Evolutionary conservation across 164 flowering plant genomes (phyloP).

Genomic region (Euptelea pleiosperma): DNA sequence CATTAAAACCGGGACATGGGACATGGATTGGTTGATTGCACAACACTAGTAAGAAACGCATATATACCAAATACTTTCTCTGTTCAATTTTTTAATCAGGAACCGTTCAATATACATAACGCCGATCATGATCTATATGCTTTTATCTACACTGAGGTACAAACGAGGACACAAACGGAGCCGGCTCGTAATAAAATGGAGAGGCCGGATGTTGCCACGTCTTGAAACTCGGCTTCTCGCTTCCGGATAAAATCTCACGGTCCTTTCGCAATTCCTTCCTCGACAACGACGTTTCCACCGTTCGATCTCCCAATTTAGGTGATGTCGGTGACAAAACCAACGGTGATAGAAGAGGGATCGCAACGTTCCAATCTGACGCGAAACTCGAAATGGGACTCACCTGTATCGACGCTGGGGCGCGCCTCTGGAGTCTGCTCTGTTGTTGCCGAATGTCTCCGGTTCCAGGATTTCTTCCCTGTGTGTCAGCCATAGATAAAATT

Average conservation of each 20-base stretch:
- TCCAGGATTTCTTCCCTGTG: constrained; percentile 13
- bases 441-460: not conserved
- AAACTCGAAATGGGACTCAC: constrained; percentile 33
- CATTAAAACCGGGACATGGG: too few relatives aligned
- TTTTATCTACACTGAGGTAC: constrained; percentile 29
- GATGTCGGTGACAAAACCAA: constrained; percentile 48
- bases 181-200: constrained; percentile 51
- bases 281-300: constrained; percentile 14
- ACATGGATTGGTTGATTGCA: too few relatives aligned
- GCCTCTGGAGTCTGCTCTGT: constrained; percentile 50
- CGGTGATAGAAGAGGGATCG: constrained; percentile 85
- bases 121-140: too few relatives aligned
- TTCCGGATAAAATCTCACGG: too few relatives aligned
- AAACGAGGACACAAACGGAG: constrained; percentile 28
- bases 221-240: constrained; percentile 37
- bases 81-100: too few relatives aligned
- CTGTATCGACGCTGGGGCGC: constrained; percentile 73
- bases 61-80: too few relatives aligned
- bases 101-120: too few relatives aligned
- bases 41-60: too few relatives aligned
- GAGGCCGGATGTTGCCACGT: constrained; percentile 81
- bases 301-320: constrained; percentile 10
- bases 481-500: constrained; percentile 23
- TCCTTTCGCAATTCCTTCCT: constrained; percentile 16
- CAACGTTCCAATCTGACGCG: constrained; percentile 61